Evolutionary conservation across 2,329 filamentous ascomycete species (phyloP), one percentile per base, ranked within the genome.

Genomic region (Aspergillus ochraceus): DNA sequence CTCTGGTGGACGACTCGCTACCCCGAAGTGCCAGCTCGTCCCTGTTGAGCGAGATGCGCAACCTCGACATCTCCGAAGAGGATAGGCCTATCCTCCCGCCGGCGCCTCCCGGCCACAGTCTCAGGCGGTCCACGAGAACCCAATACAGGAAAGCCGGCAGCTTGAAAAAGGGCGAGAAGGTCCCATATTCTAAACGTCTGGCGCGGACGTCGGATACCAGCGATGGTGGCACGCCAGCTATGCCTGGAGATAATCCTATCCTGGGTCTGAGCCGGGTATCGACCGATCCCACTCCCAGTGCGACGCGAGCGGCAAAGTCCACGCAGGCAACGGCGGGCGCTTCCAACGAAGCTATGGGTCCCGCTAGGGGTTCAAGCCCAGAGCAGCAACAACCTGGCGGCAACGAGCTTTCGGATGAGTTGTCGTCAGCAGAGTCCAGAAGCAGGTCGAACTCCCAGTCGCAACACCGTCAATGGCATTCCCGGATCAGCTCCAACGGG

Each of bases 101-200:
- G 59, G 87, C 84, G 58, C 79, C 89, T 20, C 87, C 88, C 1
- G 91, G 91, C 3, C 87, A 89, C 74, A 91, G 91, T 32, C 79
- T 99, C 52, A 89, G 95, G 67, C 86, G 95, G 62, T 97, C 95
- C 12, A 99, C 92, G 20, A 86, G 91, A 57, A 99, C 95, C 5
- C 94, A 91, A 26, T 98, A 98, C 74, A 84, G 93, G 68, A 91
- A 91, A 59, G 65, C 66, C 17, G 93, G 93, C 36, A 97, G 93
- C 78, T 76, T 97, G 63, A 88, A 90, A 54, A 91, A 88, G 65
- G 90, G 90, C 24, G 90, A 95, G 61, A 85, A 90, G 56, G 81
- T 87, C 3, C 87, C 90, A 0, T 89, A 92, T 66, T 90, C 91
- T 1, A 91, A 91, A 74, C 86, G 94, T 45, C 81, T 87, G 49